A percentile compares a stretch with the other conserved stretches of the same genome.
Evolutionary conservation across 306 rosid genomes (phyloP).

Genomic region (Delonix regia): DNA sequence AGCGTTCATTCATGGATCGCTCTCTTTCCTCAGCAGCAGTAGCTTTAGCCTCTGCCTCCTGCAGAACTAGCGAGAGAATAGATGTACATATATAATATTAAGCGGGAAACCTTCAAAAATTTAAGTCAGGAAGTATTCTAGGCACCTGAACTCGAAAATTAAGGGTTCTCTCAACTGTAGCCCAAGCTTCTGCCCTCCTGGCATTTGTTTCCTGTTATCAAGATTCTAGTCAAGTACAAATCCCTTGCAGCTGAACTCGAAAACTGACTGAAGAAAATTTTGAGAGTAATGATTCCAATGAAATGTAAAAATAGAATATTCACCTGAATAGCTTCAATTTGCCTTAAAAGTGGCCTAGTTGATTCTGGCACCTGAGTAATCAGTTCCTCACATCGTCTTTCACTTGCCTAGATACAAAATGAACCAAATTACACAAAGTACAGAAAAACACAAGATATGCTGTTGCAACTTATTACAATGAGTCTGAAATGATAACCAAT

Average conservation of each 20-base stretch:
- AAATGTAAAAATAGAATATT: slow-evolving; percentile 16
- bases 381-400: slow-evolving; percentile 96
- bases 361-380: slow-evolving; percentile 98
- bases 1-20: slow-evolving; percentile 87
- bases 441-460: slow-evolving; percentile 25
- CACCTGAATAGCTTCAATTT: slow-evolving; percentile 99
- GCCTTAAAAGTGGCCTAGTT: slow-evolving; percentile 96
- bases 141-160: slow-evolving; percentile 94
- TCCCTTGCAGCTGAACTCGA: slow-evolving; percentile 33
- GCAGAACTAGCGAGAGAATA: slow-evolving; percentile 39
- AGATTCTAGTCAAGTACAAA: slow-evolving; percentile 36
- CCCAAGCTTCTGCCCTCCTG: slow-evolving; percentile 96
- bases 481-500: neutral
- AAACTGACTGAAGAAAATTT: slow-evolving; percentile 34
- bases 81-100: neutral
- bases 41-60: slow-evolving; percentile 97
- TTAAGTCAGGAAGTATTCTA: slow-evolving; percentile 33
- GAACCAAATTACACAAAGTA: slow-evolving; percentile 36
- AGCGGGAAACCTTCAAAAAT: slow-evolving; percentile 15
- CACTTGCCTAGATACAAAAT: slow-evolving; percentile 78
- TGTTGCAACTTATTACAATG: slow-evolving; percentile 27
- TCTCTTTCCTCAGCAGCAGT: slow-evolving; percentile 97
- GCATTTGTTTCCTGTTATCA: slow-evolving; percentile 85
- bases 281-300: neutral
- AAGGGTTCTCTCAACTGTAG: slow-evolving; percentile 92